Evolutionary conservation across 2,329 filamentous ascomycete species (phyloP).

Genomic region (Trichophyton benhamiae): DNA sequence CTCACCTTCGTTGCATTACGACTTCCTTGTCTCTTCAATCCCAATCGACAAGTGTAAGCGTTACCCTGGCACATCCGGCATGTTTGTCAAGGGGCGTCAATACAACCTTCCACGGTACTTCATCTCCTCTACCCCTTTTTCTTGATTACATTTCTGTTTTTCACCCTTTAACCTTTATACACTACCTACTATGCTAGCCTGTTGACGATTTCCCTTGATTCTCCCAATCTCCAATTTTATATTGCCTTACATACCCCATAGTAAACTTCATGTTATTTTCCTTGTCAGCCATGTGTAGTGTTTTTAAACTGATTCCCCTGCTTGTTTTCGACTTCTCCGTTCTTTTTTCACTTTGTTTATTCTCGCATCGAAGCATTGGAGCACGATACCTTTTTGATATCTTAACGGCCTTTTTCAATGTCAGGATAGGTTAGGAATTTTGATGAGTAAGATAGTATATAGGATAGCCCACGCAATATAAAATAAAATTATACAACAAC

Average conservation of each 20-base stretch:
- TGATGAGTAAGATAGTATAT: neutral
- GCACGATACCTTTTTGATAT: conserved; percentile 1
- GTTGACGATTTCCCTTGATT: neutral
- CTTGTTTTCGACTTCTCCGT: neutral
- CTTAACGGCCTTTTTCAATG: conserved; percentile 1
- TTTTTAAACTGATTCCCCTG: neutral
- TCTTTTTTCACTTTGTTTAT: neutral
- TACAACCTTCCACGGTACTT: neutral
- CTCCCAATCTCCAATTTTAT: neutral
- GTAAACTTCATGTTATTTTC: neutral
- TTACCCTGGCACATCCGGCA: neutral
- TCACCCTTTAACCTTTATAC: neutral
- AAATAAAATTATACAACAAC: neutral
- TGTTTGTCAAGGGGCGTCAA: neutral
- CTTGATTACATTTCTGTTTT: neutral
- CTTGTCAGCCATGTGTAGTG: neutral
- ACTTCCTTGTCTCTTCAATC: neutral
- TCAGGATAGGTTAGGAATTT: conserved; percentile 1
- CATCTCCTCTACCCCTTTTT: neutral
- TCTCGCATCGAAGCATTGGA: neutral
- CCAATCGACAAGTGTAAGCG: neutral
- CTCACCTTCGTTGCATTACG: neutral
- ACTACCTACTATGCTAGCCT: neutral
- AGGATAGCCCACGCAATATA: conserved; percentile 3
- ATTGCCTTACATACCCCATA: neutral